Percentiles rank a stretch among this genome's conserved stretches.
phyloP scores from a whole-genome alignment of 2,329 filamentous ascomycete genomes.

The Venturia oleaginea region DNA sequence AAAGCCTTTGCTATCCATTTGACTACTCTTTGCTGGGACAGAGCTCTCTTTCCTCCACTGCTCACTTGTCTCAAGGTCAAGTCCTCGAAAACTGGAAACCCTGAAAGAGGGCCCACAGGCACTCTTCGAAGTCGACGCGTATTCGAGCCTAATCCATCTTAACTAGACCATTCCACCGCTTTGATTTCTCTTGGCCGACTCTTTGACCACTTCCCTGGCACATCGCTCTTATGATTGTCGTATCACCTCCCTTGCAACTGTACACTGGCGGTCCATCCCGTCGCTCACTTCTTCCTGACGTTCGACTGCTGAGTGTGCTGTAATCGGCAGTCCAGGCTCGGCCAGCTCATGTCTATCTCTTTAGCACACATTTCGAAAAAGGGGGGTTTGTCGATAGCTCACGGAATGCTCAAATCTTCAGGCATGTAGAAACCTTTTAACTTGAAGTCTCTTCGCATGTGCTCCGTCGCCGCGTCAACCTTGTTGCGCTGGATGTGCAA shows the following conservation, averaged over 20 bases:
- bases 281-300: background rate
- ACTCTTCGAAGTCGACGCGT: too few relatives aligned
- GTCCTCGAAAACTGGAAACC: too few relatives aligned
- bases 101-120: too few relatives aligned
- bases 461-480: conserved; percentile 36
- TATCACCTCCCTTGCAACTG: background rate
- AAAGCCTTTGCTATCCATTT: too few relatives aligned
- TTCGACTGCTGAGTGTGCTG: background rate
- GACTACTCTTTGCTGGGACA: too few relatives aligned
- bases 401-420: conserved; percentile 22
- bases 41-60: too few relatives aligned
- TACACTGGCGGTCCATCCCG: background rate
- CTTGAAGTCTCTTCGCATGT: conserved; percentile 35
- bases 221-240: background rate
- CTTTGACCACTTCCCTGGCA: background rate
- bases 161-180: background rate
- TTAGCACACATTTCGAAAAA: background rate
- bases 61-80: too few relatives aligned
- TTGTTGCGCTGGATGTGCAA: conserved; percentile 42
- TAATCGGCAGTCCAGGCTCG: background rate
- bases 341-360: background rate
- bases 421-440: conserved; percentile 40
- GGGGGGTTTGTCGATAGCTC: background rate
- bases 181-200: background rate
- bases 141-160: background rate